Evolutionary conservation across 441 rosid species (phyloP).

Genomic region (Euphorbia celastroides): DNA sequence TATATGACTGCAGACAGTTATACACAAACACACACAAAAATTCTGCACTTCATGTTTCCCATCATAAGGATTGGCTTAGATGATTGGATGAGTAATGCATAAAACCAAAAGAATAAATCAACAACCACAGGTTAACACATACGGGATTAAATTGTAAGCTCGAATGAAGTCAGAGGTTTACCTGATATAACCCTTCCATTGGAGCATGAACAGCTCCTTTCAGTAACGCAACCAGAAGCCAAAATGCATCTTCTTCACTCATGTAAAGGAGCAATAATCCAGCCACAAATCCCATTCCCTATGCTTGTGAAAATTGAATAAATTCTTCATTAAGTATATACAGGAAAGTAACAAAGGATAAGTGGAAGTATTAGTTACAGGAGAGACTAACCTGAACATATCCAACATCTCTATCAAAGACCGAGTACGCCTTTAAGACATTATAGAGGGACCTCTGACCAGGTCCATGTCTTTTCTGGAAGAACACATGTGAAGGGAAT

Average conservation of each 20-base stretch:
- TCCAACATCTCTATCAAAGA: slow-evolving; percentile 89
- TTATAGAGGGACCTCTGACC: slow-evolving; percentile 95
- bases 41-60: not conserved
- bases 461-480: slow-evolving; percentile 97
- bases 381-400: slow-evolving; percentile 75
- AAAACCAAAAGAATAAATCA: not conserved
- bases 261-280: slow-evolving; percentile 92
- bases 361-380: not conserved
- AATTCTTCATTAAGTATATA: slow-evolving; percentile 14
- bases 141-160: not conserved
- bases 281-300: slow-evolving; percentile 97
- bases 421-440: slow-evolving; percentile 96
- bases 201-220: slow-evolving; percentile 99
- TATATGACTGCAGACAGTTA: not conserved
- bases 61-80: not conserved
- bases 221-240: slow-evolving; percentile 91
- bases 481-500: slow-evolving; percentile 95
- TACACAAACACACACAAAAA: not conserved
- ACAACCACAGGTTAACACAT: not conserved
- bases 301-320: slow-evolving; percentile 25
- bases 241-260: slow-evolving; percentile 98
- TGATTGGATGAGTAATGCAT: no score
- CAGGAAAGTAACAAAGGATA: slow-evolving; percentile 13
- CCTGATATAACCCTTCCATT: slow-evolving; percentile 96
- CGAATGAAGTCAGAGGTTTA: slow-evolving; percentile 19